These are phyloP conservation scores for Cairneyella variabilis DNA, from an alignment of 495 filamentous ascomycete genomes.

Conservation along the genomic window DNA sequence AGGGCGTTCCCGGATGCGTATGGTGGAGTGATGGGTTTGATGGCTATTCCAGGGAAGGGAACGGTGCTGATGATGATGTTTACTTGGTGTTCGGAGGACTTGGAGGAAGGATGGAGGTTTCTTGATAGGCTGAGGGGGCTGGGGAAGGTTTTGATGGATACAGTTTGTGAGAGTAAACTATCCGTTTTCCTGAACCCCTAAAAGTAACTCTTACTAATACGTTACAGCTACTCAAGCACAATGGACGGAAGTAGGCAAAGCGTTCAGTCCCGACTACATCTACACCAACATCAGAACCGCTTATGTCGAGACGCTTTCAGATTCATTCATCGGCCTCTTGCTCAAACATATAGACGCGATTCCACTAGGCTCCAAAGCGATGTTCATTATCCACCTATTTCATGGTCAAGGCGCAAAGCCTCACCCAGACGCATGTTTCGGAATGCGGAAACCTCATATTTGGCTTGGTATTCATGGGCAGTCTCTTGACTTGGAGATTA, in stretches of 20 bases:
- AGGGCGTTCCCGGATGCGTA: neutral
- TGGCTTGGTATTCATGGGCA: constrained; percentile 32
- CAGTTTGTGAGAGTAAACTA: constrained; percentile 16
- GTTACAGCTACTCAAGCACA: constrained; percentile 20
- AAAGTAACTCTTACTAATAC: neutral
- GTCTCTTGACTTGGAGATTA: neutral
- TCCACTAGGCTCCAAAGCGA: constrained; percentile 23
- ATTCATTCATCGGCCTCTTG: constrained; percentile 23
- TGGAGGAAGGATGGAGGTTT: constrained; percentile 27
- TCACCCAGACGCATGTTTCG: constrained; percentile 28
- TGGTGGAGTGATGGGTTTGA: neutral
- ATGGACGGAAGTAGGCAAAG: constrained; percentile 17
- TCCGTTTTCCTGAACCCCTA: neutral
- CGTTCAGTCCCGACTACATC: constrained; percentile 15
- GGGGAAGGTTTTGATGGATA: constrained; percentile 23
- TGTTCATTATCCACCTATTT: constrained; percentile 32
- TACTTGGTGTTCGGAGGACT: constrained; percentile 29
- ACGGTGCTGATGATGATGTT: constrained; percentile 24
- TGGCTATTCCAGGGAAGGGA: constrained; percentile 23
- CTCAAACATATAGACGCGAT: constrained; percentile 21
- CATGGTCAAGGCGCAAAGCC: constrained; percentile 20
- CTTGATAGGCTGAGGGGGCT: constrained; percentile 28
- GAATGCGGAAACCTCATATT: constrained; percentile 30
- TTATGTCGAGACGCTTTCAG: constrained; percentile 22
- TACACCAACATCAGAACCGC: constrained; percentile 23